A percentile compares a stretch with the other conserved stretches of the same genome.
Evolutionary conservation across 371 early-diverging fungal species (phyloP).

Genomic region (Mortierella sp.): DNA sequence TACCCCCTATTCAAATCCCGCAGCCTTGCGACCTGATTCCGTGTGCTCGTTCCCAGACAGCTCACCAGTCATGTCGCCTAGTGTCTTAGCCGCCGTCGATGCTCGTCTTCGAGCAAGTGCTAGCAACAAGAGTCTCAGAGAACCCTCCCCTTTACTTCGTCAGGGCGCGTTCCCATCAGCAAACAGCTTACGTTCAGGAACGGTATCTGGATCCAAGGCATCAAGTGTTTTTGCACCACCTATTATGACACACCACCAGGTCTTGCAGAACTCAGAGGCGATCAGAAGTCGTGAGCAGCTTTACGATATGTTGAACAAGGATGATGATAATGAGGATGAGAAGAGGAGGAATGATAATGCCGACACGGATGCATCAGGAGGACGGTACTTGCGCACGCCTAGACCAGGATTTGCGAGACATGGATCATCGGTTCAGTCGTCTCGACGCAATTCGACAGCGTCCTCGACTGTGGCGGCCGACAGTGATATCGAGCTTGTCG

Average conservation of each 20-base stretch:
- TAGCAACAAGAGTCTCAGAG: conserved; percentile 8
- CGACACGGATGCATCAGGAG: not conserved
- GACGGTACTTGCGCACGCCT: conserved; percentile 13
- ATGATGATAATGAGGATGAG: conserved; percentile 32
- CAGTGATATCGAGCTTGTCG: conserved; percentile 33
- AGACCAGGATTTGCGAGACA: conserved; percentile 22
- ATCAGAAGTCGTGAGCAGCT: conserved; percentile 37
- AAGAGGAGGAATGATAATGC: not conserved
- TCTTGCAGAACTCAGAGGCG: conserved; percentile 21
- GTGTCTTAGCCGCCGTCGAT: conserved; percentile 39
- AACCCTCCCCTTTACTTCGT: conserved; percentile 13
- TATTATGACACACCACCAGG: conserved; percentile 20
- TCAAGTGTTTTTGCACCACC: not conserved
- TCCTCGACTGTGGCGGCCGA: conserved; percentile 15
- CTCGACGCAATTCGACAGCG: conserved; percentile 20
- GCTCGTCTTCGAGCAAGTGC: conserved; percentile 22
- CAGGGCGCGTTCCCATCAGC: conserved; percentile 2
- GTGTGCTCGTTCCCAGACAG: conserved; percentile 30
- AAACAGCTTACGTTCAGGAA: conserved; percentile 6
- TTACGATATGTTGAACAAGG: conserved; percentile 34
- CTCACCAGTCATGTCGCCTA: conserved; percentile 41
- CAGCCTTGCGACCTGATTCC: conserved; percentile 35
- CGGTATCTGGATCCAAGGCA: not conserved
- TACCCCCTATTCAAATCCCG: conserved; percentile 4
- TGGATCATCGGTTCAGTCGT: conserved; percentile 25